phyloP scores from a whole-genome alignment of 1,139 yeast species.

The Scheffersomyces lignicola region DNA sequence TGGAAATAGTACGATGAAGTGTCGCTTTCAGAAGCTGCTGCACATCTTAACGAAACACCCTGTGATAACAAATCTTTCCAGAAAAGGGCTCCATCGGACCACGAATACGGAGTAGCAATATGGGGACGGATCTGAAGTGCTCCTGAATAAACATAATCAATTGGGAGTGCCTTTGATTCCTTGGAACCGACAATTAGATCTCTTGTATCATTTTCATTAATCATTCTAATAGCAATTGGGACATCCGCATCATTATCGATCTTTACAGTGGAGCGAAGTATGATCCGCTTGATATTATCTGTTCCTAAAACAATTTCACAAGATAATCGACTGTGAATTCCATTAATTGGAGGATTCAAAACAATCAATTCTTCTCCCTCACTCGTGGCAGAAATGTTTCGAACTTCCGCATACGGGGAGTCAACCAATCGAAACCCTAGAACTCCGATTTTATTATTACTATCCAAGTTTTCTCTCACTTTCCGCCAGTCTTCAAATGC shows the following conservation, averaged over 20 bases:
- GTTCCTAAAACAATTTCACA: slow-evolving; percentile 70
- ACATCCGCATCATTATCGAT: slow-evolving; percentile 73
- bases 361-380: slow-evolving; percentile 83
- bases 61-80: slow-evolving; percentile 68
- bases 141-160: slow-evolving; percentile 63
- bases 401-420: slow-evolving; percentile 54
- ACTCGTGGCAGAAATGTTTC: slow-evolving; percentile 63
- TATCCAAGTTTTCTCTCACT: slow-evolving; percentile 75
- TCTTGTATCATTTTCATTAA: slow-evolving; percentile 16
- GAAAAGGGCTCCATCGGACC: slow-evolving; percentile 61
- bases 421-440: slow-evolving; percentile 61
- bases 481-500: slow-evolving; percentile 93
- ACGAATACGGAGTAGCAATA: slow-evolving; percentile 53
- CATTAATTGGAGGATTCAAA: slow-evolving; percentile 60
- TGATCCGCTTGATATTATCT: slow-evolving; percentile 76
- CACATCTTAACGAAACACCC: slow-evolving; percentile 61
- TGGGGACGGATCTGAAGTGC: slow-evolving; percentile 61
- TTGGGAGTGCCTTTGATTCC: slow-evolving; percentile 64
- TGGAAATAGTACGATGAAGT: slow-evolving; percentile 64
- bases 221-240: slow-evolving; percentile 47
- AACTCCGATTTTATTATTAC: slow-evolving; percentile 59
- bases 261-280: slow-evolving; percentile 71
- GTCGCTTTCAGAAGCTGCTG: slow-evolving; percentile 36
- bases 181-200: slow-evolving; percentile 52
- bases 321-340: slow-evolving; percentile 70